Evolutionary conservation across 805 yeast species (phyloP), one percentile per base, ranked within the genome.

Genomic region (Wickerhamiella azymoides): DNA sequence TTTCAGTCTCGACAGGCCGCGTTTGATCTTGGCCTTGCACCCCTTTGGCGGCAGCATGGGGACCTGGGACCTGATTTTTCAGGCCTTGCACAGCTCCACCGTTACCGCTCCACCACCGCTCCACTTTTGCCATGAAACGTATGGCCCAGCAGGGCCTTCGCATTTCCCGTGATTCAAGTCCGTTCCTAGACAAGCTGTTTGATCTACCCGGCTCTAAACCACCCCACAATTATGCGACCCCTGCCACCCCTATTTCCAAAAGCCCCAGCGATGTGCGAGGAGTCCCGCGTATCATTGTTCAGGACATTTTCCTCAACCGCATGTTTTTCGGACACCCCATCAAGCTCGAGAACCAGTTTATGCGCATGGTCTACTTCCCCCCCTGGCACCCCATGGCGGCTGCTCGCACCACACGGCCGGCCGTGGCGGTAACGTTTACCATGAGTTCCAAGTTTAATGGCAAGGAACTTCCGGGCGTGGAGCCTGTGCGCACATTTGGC

Each of bases 301-400:
- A 21, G 8, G 19, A 30, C 10, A 8, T 39, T 7, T 39, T 38
- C 30, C 16, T 7, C 10, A 14, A 13, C 1, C 2, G 10, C 4
- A 8, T 33, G 18, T 10, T 33, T 5, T 5, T 2, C 16, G 24
- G 11, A 2, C n/a, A 19, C 26, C 39, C 45, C 10, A 13, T 24
- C 19, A 19, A 24, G 19, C 26, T 13, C n/a, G 39, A 33, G 21
- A 16, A 30, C 24, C 18, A 10, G 10, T 19, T 10, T 5, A 28
- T 39, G 38, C 26, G 32, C 6, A n/a, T 41, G 3, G 5, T 25
- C 19, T 54, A 46, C 30, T 48, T 52, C 28, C 58, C 58, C 6
- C 55, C 58, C 8, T 54, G 57, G 58, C 58, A 54, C 45, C 50
- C 52, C 1, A 21, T 52, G 3, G 52, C 55, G 2, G 49, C 45